Conservation (phyloP, 1,284 basidiomycete species). For the Tremellales sp. region DNA sequence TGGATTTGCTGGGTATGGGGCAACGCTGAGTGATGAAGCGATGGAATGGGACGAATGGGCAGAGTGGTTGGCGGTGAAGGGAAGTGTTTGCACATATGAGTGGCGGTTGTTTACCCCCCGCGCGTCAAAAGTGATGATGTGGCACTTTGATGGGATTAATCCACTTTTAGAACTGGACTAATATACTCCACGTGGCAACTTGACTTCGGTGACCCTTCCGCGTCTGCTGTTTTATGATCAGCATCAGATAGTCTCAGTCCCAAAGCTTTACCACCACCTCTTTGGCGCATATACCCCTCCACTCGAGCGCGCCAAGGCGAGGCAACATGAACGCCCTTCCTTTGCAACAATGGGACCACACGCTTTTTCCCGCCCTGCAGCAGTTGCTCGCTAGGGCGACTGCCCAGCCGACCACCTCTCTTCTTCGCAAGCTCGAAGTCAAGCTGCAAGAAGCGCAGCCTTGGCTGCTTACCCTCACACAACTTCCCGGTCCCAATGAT, state of each 20-base stretch:
- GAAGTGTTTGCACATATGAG: constrained; percentile 1
- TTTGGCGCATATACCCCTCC: too few species aligned
- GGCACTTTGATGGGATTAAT: too few species aligned
- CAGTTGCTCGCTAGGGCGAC: constrained; percentile 32
- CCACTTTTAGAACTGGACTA: too few species aligned
- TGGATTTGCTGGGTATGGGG: background rate
- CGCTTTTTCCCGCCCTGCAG: constrained; percentile 38
- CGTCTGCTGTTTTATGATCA: too few species aligned
- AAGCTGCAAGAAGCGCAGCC: constrained; percentile 38
- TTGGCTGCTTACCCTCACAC: constrained; percentile 38
- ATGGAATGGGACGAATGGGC: constrained; percentile 7
- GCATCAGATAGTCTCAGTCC: too few species aligned
- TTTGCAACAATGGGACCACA: constrained; percentile 37
- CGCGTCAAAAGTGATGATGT: too few species aligned
- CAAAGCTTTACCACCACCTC: too few species aligned
- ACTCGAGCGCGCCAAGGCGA: too few species aligned
- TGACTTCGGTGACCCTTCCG: too few species aligned
- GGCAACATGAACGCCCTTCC: constrained; percentile 31
- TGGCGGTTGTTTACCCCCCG: constrained; percentile 6
- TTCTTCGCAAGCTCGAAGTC: constrained; percentile 27
- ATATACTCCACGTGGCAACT: too few species aligned
- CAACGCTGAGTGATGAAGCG: constrained; percentile 14
- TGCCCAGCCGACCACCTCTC: constrained; percentile 36
- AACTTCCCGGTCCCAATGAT: constrained; percentile 31
- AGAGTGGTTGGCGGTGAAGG: background rate